These are phyloP conservation scores for Aspergillus carlsbadensis DNA, from an alignment of 495 filamentous ascomycete genomes.

Conservation along the genomic window DNA sequence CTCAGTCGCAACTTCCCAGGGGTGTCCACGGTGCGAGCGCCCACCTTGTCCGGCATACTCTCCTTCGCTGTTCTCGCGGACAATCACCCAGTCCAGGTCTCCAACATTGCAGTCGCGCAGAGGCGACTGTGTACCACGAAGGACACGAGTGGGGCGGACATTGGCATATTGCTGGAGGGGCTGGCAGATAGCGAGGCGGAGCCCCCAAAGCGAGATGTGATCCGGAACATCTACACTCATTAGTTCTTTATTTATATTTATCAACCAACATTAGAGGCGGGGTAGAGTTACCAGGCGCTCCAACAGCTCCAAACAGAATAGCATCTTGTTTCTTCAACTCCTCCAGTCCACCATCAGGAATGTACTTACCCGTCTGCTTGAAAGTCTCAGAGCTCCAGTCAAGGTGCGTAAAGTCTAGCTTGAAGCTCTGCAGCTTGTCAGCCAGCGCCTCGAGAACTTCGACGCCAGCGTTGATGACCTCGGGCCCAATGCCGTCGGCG, in stretches of 20 bases:
- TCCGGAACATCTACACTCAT: constrained; percentile 50
- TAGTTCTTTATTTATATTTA: background rate
- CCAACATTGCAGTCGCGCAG: constrained; percentile 42
- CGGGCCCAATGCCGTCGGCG: constrained; percentile 55
- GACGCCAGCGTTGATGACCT: constrained; percentile 51
- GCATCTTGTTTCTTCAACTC: constrained; percentile 53
- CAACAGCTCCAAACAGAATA: constrained; percentile 57
- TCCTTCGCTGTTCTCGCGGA: constrained; percentile 59
- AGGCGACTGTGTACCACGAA: constrained; percentile 50
- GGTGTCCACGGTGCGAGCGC: constrained; percentile 45
- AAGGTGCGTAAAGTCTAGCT: constrained; percentile 48
- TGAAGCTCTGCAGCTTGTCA: constrained; percentile 45
- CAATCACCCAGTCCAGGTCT: constrained; percentile 55
- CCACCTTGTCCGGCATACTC: constrained; percentile 60
- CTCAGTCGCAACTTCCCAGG: constrained; percentile 55
- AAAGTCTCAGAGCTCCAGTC: constrained; percentile 55
- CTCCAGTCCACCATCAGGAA: constrained; percentile 54
- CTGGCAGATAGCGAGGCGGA: constrained; percentile 55
- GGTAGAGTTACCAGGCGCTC: constrained; percentile 45
- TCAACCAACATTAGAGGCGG: constrained; percentile 17
- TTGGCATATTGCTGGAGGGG: constrained; percentile 57
- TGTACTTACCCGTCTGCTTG: constrained; percentile 51
- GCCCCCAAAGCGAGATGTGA: constrained; percentile 56
- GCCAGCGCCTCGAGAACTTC: constrained; percentile 44
- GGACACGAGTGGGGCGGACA: constrained; percentile 50